A percentile compares a stretch with the other conserved stretches of the same genome.
phyloP scores from a whole-genome alignment of 2,329 filamentous ascomycete genomes.

The Byssoonygena ceratinophila region DNA sequence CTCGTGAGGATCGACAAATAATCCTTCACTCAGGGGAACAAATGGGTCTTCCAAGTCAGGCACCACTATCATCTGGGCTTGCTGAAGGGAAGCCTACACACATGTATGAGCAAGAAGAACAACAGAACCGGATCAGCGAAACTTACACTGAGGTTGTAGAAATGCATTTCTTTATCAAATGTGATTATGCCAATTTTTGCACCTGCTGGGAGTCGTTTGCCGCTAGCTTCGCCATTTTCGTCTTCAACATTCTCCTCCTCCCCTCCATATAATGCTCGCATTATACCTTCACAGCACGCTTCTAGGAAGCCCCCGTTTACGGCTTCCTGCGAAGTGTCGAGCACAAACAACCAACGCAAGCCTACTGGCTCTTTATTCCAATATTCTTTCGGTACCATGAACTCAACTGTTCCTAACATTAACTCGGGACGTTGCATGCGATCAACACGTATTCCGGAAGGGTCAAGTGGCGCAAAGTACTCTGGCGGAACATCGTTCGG shows the following conservation, averaged over 20 bases:
- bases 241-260: slow-evolving; percentile 36
- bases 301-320: slow-evolving; percentile 84
- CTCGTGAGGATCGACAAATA: slow-evolving; percentile 91
- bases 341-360: slow-evolving; percentile 76
- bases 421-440: slow-evolving; percentile 81
- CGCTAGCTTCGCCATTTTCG: slow-evolving; percentile 45
- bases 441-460: slow-evolving; percentile 76
- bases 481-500: slow-evolving; percentile 87
- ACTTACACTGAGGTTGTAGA: slow-evolving; percentile 82
- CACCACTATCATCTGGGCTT: slow-evolving; percentile 98
- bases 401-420: slow-evolving; percentile 85
- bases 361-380: slow-evolving; percentile 92
- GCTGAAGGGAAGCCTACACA: slow-evolving; percentile 57
- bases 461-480: slow-evolving; percentile 86
- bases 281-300: slow-evolving; percentile 79
- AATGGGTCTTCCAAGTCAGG: slow-evolving; percentile 95
- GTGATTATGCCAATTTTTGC: slow-evolving; percentile 90
- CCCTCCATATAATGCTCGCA: slow-evolving; percentile 68
- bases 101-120: slow-evolving; percentile 19
- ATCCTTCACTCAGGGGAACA: slow-evolving; percentile 75
- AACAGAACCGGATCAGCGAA: slow-evolving; percentile 10
- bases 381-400: slow-evolving; percentile 94
- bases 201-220: slow-evolving; percentile 57
- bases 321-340: slow-evolving; percentile 87
- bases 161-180: slow-evolving; percentile 93